These are phyloP conservation scores for Phytopythium helicoides DNA, from an alignment of 352 stramenopile genomes.

Conservation along the genomic window DNA sequence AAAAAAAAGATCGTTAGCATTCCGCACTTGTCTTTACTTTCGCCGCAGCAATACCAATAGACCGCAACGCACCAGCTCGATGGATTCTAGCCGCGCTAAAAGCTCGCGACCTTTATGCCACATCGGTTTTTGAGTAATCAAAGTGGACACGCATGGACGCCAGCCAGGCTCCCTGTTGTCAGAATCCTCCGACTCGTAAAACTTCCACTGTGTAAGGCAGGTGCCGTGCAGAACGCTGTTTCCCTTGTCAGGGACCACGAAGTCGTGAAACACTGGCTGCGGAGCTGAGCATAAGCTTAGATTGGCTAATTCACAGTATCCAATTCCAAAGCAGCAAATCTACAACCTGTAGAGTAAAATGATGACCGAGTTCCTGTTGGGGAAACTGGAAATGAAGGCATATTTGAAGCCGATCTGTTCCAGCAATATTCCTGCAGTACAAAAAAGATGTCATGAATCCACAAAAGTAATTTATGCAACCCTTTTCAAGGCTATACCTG, in stretches of 20 bases:
- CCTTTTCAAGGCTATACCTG: constrained; percentile 13
- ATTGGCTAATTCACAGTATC: too few species aligned
- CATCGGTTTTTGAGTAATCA: constrained; percentile 20
- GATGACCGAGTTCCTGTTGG: neutral
- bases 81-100: constrained; percentile 23
- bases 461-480: neutral
- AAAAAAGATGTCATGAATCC: neutral
- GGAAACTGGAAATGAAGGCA: neutral
- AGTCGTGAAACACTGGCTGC: constrained; percentile 36
- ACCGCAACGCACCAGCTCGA: constrained; percentile 7
- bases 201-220: constrained; percentile 33
- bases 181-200: neutral
- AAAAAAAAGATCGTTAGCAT: neutral
- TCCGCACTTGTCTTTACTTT: neutral
- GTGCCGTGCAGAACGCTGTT: constrained; percentile 26
- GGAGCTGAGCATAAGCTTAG: constrained; percentile 12
- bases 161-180: constrained; percentile 5
- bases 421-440: constrained; percentile 36
- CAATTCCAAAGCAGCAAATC: neutral
- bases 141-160: constrained; percentile 6
- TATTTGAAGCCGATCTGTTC: constrained; percentile 11
- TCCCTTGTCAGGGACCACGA: constrained; percentile 22
- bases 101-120: constrained; percentile 20
- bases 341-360: neutral
- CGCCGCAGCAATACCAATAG: neutral